Conservation (phyloP, 495 filamentous ascomycete genomes). For the Podospora didyma region DNA sequence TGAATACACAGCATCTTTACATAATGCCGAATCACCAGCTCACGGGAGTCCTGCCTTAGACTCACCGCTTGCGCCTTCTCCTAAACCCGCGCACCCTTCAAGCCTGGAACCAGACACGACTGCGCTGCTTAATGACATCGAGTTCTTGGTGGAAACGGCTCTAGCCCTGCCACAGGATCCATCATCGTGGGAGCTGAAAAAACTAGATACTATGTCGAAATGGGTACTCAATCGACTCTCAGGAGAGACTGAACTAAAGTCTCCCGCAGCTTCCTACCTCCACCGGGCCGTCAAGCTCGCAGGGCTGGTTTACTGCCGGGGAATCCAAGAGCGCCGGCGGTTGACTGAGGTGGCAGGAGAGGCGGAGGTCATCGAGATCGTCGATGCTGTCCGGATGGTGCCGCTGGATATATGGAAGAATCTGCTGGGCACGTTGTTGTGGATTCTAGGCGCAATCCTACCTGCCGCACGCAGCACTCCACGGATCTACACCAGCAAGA, state of each 20-base stretch:
- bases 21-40: neutral
- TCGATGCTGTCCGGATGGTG: constrained; percentile 2
- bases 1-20: neutral
- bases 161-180: constrained; percentile 2
- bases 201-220: constrained; percentile 6
- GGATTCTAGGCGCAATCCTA: neutral
- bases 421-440: constrained; percentile 2
- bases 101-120: neutral
- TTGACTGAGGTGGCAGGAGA: neutral
- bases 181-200: constrained; percentile 5
- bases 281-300: constrained; percentile 6
- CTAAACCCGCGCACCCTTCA: neutral
- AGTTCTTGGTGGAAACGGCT: constrained; percentile 13
- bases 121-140: constrained; percentile 12
- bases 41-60: neutral
- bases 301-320: constrained; percentile 11
- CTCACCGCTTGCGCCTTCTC: neutral
- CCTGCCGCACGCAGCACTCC: neutral
- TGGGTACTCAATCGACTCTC: constrained; percentile 13
- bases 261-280: neutral
- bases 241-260: neutral
- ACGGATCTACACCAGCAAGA: neutral
- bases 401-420: constrained; percentile 5
- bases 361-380: neutral
- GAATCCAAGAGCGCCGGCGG: constrained; percentile 1